Evolutionary conservation across 1,284 basidiomycete genomes (phyloP), one percentile per base, ranked within the genome.

Genomic region (Xerocomus nothofagi): DNA sequence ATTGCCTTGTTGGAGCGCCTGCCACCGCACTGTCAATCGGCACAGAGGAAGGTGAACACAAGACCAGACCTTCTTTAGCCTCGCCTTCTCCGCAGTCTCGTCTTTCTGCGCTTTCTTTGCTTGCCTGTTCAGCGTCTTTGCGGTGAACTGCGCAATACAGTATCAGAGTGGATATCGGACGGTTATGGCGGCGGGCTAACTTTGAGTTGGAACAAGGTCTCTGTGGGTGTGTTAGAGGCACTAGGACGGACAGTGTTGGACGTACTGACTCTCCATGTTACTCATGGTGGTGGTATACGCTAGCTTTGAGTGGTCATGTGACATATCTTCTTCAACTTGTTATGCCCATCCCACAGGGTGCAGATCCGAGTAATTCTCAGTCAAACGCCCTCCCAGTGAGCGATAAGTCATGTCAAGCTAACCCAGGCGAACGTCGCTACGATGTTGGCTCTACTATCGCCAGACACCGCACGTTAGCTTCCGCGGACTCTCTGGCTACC

Each of bases 1-100:
- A 74, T 99, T 99, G 44, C 94, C 93, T 73, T 99, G 95, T 65
- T 93, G 88, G 7, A 99, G 79, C 6, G 97, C 97, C 95, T 98
- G 71, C 15, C 39, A 42, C 30, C 49, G 14, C 21, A 21, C 33
- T 31, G 38, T 51, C 26, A 41, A 6, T 26, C 12, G 33, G 32
- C 51, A 33, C 42, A 38, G 23, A 20, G 7, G 10, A 14, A 3
- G 26, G 45, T 17, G 44, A 36, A 44, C 6, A 29, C 27, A 18
- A 17, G 18, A 23, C 61, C 73, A 47, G 44, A 91, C 93, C 83
- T 94, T 94, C 79, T 98, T 98, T 52, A 98, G 72, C 58, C 89
- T 86, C 50, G 84, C 62, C 71, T 93, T 95, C 75, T 98, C 94
- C 0, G 80, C 64, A 20, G 76, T 78, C 73, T 98, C 94, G 65